Evolutionary conservation across 2,329 filamentous ascomycete genomes (phyloP), one percentile per base, ranked within the genome.

Genomic region (Colletotrichum acutatum): DNA sequence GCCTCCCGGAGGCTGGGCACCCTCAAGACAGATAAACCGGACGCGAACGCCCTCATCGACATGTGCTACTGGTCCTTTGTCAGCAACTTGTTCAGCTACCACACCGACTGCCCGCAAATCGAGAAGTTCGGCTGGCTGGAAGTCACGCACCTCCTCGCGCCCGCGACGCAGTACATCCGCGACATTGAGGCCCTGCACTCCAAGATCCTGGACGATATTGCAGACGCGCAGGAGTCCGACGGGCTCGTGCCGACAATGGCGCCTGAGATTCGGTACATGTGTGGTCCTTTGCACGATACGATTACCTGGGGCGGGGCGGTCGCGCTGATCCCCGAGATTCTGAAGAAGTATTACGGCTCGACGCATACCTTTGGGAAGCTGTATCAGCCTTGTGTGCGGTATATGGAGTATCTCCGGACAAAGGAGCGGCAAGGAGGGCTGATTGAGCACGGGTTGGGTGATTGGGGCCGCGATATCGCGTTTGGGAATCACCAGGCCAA

Each of bases 81-180:
- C 52, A 81, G 79, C 58, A 85, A 85, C 73, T 77, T 85, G 19
- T 84, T 84, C 74, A 84, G 83, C 66, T 86, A 86, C 75, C 85
- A 86, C 71, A 86, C 85, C 2, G 84, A 87, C 74, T 85, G 84
- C 68, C 83, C 83, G 6, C 83, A 85, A 73, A 84, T 85, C 42
- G 83, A 86, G 74, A 86, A 87, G 71, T 86, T 86, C 54, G 85
- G 83, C 0, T 86, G 85, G 85, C 80, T 86, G 0, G 85, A 87
- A 75, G 85, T 86, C 6, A 85, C 85, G 1, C 82, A 84, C 65
- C 78, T 87, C 12, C 83, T 86, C 6, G 82, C 83, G 16, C 83
- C 84, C 0, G 82, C 83, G 0, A 85, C 84, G 0, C 85, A 86
- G 66, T 86, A 86, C 64, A 81, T 86, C 26, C 82, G 83, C 7